These are phyloP conservation scores for Millerago galiae DNA, from an alignment of 805 yeast genomes.

Conservation along the genomic window DNA sequence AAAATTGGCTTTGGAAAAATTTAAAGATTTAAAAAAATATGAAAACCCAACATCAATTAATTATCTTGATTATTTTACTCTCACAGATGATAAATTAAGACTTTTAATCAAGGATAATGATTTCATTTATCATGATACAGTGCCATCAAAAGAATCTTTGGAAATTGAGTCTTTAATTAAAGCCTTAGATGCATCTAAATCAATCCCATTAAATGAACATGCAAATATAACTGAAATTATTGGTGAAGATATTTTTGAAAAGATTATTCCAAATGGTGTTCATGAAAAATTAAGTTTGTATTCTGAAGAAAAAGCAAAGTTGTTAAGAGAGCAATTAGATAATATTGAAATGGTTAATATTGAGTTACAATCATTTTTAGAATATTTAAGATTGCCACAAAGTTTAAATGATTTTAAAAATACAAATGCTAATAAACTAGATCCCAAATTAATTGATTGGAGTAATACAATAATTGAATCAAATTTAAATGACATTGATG, in stretches of 20 bases:
- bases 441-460: slow-evolving; percentile 26
- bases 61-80: slow-evolving; percentile 25
- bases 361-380: slow-evolving; percentile 73
- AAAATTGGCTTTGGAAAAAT: slow-evolving; percentile 41
- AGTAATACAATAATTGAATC: slow-evolving; percentile 22
- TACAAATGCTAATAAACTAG: slow-evolving; percentile 22
- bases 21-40: slow-evolving; percentile 25
- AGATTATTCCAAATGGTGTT: slow-evolving; percentile 78
- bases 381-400: slow-evolving; percentile 69
- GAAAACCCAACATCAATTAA: slow-evolving; percentile 30
- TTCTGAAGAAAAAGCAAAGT: slow-evolving; percentile 81
- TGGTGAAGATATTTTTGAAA: slow-evolving; percentile 57
- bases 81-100: slow-evolving; percentile 30
- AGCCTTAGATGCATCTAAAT: slow-evolving; percentile 61
- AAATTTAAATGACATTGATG: slow-evolving; percentile 25
- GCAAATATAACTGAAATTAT: slow-evolving; percentile 38
- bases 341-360: slow-evolving; percentile 70
- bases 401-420: slow-evolving; percentile 49
- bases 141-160: slow-evolving; percentile 57
- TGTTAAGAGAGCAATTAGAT: slow-evolving; percentile 70
- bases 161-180: slow-evolving; percentile 46
- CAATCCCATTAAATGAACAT: slow-evolving; percentile 44
- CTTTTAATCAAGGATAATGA: slow-evolving; percentile 76
- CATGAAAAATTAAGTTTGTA: slow-evolving; percentile 84
- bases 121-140: slow-evolving; percentile 72